Conservation (phyloP, 2,329 filamentous ascomycete genomes). For the Pseudodiploospora longispora region DNA sequence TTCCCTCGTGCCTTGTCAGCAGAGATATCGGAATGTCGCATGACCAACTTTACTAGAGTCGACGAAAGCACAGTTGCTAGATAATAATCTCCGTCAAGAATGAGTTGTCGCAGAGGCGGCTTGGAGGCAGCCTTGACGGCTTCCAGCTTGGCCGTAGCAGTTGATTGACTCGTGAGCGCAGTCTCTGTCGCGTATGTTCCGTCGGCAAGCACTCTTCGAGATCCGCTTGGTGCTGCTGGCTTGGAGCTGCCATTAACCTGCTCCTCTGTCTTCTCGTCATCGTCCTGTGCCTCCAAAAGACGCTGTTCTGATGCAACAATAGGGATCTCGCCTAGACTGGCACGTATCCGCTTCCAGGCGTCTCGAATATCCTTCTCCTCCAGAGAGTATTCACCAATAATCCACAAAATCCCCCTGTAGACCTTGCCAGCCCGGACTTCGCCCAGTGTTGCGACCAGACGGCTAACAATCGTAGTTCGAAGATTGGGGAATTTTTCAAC, state of each 20-base stretch:
- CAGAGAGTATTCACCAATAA: conserved; percentile 92
- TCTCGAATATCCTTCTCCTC: conserved; percentile 91
- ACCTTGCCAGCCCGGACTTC: conserved; percentile 97
- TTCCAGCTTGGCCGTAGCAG: conserved; percentile 82
- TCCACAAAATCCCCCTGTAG: conserved; percentile 94
- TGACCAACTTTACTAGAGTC: conserved; percentile 92
- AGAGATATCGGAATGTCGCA: conserved; percentile 93
- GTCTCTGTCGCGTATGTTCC: conserved; percentile 97
- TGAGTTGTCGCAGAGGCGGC: conserved; percentile 86
- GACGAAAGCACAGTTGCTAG: conserved; percentile 91
- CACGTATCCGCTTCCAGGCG: conserved; percentile 91
- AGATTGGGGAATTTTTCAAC: conserved; percentile 95
- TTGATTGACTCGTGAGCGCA: conserved; percentile 86
- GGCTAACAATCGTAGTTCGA: conserved; percentile 76
- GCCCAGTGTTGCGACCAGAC: conserved; percentile 79
- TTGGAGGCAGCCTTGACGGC: conserved; percentile 97
- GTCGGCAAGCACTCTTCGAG: conserved; percentile 86
- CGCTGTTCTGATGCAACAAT: conserved; percentile 93
- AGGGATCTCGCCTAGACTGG: conserved; percentile 91
- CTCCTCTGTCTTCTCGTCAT: conserved; percentile 52
- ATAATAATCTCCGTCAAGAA: conserved; percentile 96
- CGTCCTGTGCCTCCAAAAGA: conserved; percentile 76
- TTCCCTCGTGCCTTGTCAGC: conserved; percentile 81
- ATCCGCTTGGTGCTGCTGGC: conserved; percentile 67
- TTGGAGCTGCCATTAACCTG: conserved; percentile 78